phyloP scores from a whole-genome alignment of 2,329 filamentous ascomycete species.

The Dactylellina haptotyla region DNA sequence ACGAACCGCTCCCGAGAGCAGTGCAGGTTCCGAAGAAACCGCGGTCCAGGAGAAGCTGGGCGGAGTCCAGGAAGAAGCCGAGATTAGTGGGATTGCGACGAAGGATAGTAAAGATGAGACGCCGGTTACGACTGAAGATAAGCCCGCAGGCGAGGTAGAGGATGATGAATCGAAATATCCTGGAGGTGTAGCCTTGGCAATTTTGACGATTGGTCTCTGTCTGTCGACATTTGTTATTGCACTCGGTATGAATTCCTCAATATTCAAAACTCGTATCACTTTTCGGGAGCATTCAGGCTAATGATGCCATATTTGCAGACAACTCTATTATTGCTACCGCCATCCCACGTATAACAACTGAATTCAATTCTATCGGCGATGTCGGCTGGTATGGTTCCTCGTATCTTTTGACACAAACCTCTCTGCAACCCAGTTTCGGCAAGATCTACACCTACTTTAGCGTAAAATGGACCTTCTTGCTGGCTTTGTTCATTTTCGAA shows the following conservation, averaged over 20 bases:
- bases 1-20: constrained; percentile 38
- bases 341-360: constrained; percentile 49
- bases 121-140: constrained; percentile 24
- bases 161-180: constrained; percentile 53
- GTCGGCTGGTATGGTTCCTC: constrained; percentile 63
- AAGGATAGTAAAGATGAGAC: constrained; percentile 21
- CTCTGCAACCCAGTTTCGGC: constrained; percentile 62
- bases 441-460: constrained; percentile 62
- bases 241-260: constrained; percentile 12
- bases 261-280: neutral
- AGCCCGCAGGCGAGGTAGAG: constrained; percentile 13
- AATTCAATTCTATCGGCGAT: constrained; percentile 61
- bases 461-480: constrained; percentile 58
- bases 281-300: neutral
- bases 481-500: constrained; percentile 52
- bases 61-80: constrained; percentile 6
- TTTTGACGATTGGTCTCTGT: constrained; percentile 47
- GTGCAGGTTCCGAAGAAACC: constrained; percentile 33
- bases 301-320: constrained; percentile 16
- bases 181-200: constrained; percentile 23
- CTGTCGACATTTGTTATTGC: constrained; percentile 51
- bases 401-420: constrained; percentile 61
- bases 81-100: neutral
- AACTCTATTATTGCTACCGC: constrained; percentile 53
- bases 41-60: constrained; percentile 27